Evolutionary conservation across 495 filamentous ascomycete genomes (phyloP).

Genomic region (Pseudoneurospora amorphoporcata): DNA sequence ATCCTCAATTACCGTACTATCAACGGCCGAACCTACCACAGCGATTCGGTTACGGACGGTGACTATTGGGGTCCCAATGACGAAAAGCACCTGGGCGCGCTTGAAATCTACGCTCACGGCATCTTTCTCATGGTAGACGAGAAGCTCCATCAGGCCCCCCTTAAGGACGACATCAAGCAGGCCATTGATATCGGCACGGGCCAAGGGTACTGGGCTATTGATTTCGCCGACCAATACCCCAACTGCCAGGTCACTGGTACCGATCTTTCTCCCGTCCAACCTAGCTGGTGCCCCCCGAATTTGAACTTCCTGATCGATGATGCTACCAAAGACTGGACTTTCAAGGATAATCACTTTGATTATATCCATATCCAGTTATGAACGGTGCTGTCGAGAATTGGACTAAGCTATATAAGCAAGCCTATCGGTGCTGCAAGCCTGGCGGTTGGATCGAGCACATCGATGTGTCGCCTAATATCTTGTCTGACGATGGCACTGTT

Average conservation of each 20-base stretch:
- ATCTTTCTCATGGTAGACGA: background rate
- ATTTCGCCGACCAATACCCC: slow-evolving; percentile 48
- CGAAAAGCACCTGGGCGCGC: background rate
- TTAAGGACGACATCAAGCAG: background rate
- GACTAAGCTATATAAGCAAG: slow-evolving; percentile 31
- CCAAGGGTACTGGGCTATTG: slow-evolving; percentile 9
- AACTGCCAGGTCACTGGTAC: slow-evolving; percentile 42
- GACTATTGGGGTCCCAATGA: background rate
- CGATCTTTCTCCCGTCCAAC: slow-evolving; percentile 37
- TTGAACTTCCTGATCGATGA: slow-evolving; percentile 46
- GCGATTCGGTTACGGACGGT: slow-evolving; percentile 2
- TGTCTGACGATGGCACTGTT: slow-evolving; percentile 21
- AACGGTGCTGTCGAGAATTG: slow-evolving; percentile 48
- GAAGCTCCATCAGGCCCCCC: background rate
- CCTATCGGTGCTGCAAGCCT: slow-evolving; percentile 25
- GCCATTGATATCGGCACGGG: background rate
- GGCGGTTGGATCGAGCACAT: slow-evolving; percentile 28
- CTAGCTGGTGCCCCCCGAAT: slow-evolving; percentile 9
- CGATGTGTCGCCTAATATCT: slow-evolving; percentile 13
- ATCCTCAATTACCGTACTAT: slow-evolving; percentile 35
- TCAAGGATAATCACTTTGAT: slow-evolving; percentile 45
- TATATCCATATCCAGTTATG: slow-evolving; percentile 52
- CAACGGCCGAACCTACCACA: slow-evolving; percentile 28
- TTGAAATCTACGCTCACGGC: background rate
- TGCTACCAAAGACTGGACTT: slow-evolving; percentile 42